phyloP scores from a whole-genome alignment of 108 stramenopile genomes.

The Pseudonitzschia multiseries region DNA sequence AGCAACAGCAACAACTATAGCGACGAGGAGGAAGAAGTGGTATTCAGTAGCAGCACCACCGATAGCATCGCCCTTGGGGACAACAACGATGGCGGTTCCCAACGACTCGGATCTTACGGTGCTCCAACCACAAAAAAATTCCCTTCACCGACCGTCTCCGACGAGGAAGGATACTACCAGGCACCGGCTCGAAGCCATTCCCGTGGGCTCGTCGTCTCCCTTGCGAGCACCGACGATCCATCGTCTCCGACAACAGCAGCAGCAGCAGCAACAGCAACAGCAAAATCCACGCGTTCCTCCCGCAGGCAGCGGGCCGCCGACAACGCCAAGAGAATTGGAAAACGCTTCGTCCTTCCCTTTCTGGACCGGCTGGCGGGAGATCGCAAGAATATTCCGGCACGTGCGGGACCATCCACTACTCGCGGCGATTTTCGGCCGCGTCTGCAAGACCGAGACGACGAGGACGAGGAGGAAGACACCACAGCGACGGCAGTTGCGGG shows the following conservation, averaged over 20 bases:
- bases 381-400: background rate
- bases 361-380: slow-evolving; percentile 42
- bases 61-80: background rate
- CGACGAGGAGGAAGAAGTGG: background rate
- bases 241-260: background rate
- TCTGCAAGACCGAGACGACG: too few species aligned
- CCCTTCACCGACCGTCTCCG: background rate
- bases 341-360: slow-evolving; percentile 31
- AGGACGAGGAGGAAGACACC: too few species aligned
- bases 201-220: too few species aligned
- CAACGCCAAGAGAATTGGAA: slow-evolving; percentile 18
- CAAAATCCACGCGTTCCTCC: background rate
- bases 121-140: too few species aligned
- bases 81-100: too few species aligned
- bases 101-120: too few species aligned
- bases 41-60: background rate
- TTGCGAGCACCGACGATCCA: background rate
- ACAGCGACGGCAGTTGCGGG: too few species aligned
- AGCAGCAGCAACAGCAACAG: too few species aligned
- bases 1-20: background rate
- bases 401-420: too few species aligned
- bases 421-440: too few species aligned
- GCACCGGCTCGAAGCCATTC: background rate
- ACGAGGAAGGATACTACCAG: too few species aligned
- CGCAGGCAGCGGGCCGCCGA: background rate